Conservation (phyloP, 257 asterid genomes). For the Gentiana straminea region DNA sequence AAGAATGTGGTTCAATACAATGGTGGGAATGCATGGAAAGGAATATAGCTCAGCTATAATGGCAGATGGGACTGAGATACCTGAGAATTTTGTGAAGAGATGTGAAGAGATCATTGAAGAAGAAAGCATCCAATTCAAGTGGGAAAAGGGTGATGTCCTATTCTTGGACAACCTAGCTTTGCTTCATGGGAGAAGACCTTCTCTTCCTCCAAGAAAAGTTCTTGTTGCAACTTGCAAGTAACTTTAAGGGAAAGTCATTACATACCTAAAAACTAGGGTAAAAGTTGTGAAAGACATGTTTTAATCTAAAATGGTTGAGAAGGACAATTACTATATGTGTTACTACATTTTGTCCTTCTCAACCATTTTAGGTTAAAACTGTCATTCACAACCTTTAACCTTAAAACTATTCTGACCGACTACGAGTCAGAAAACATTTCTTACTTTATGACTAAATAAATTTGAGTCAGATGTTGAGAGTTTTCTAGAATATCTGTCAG, state of each 20-base stretch:
- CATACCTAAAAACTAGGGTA: too few relatives aligned
- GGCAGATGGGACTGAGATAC: constrained; percentile 74
- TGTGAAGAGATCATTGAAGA: constrained; percentile 79
- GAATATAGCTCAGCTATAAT: constrained; percentile 66
- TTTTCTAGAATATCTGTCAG: too few relatives aligned
- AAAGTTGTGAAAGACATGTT: too few relatives aligned
- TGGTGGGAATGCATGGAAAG: constrained; percentile 84
- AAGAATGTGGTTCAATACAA: constrained; percentile 77
- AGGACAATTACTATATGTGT: too few relatives aligned
- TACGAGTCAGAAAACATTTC: too few relatives aligned
- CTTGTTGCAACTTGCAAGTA: constrained; percentile 70
- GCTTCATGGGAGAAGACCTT: constrained; percentile 75
- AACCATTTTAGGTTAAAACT: too few relatives aligned
- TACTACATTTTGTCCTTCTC: too few relatives aligned
- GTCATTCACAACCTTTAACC: too few relatives aligned
- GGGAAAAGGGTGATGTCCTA: constrained; percentile 73
- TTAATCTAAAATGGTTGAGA: too few relatives aligned
- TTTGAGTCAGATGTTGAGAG: too few relatives aligned
- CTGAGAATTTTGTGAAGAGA: constrained; percentile 41
- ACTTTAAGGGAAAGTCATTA: neutral
- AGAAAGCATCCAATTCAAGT: constrained; percentile 84
- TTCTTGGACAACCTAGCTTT: constrained; percentile 60
- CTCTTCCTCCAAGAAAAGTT: constrained; percentile 72
- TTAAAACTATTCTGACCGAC: too few relatives aligned
- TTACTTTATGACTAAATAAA: too few relatives aligned